Conservation (phyloP, 139 green algal species). For the Choricystis sp. region DNA sequence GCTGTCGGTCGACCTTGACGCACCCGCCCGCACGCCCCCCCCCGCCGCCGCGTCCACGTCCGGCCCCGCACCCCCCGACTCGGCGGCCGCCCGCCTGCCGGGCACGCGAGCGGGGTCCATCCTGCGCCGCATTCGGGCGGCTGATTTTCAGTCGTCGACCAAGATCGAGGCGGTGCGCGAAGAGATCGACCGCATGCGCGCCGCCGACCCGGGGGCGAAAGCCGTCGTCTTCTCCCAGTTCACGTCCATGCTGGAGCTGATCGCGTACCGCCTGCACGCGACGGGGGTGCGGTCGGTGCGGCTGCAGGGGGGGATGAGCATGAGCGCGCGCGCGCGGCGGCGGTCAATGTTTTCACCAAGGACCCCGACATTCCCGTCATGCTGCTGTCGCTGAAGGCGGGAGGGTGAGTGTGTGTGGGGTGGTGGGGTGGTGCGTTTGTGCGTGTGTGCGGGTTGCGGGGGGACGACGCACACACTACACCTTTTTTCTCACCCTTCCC, state of each 20-base stretch:
- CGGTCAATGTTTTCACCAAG: conserved; percentile 61
- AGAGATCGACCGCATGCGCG: conserved; percentile 53
- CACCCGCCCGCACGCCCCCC: background rate
- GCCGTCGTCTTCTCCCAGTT: conserved; percentile 89
- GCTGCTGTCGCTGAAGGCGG: conserved; percentile 68
- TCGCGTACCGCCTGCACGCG: conserved; percentile 22
- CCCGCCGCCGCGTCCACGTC: background rate
- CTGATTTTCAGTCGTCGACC: conserved; percentile 64
- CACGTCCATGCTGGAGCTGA: conserved; percentile 82
- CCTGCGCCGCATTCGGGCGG: conserved; percentile 46
- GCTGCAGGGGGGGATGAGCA: conserved; percentile 66
- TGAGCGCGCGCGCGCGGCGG: conserved; percentile 50
- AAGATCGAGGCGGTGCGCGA: conserved; percentile 86
- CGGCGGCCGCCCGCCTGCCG: background rate
- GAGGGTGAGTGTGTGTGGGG: too few relatives aligned
- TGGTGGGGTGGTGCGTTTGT: too few relatives aligned
- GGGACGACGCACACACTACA: too few relatives aligned
- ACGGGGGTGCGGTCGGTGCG: conserved; percentile 55
- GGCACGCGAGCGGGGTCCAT: conserved; percentile 25
- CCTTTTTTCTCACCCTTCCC: background rate
- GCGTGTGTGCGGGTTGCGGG: too few relatives aligned
- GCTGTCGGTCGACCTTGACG: conserved; percentile 63
- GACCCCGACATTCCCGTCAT: conserved; percentile 56
- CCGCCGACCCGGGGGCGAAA: conserved; percentile 56
- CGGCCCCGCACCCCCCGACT: background rate